Evolutionary conservation across 2,329 filamentous ascomycete species (phyloP), one percentile per base, ranked within the genome.

Genomic region (Pyricularia pennisetigena): DNA sequence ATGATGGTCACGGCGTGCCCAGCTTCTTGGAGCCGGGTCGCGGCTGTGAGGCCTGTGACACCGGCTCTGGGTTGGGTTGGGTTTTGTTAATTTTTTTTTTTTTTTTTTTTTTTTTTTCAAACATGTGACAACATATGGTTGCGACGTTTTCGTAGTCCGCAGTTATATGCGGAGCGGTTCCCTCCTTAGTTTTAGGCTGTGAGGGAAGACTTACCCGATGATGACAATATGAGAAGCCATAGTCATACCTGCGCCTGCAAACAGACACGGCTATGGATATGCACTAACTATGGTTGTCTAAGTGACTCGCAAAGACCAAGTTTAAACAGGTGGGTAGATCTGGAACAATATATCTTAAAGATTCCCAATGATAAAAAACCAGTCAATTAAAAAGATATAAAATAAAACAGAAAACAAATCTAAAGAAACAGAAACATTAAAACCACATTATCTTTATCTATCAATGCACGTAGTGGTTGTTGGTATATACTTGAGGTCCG

Each of bases 11-110:
- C 79, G 66, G 70, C 66, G 72, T 79, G 75, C 29, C 77, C 77
- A 20, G 77, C 74, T 57, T 76, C 72, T 62, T 83, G 82, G 64
- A 84, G 77, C 32, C 78, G 78, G 23, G 85, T 72, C 64, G 83
- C 84, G 61, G 77, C 76, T 69, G 80, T 82, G 23, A 86, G 77
- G 68, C 84, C 85, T 61, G 82, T 82, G 49, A 86, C 79, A 24
- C 85, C 85, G 71, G 83, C 84, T 65, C 85, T 86, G 69, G 30
- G 20, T n/a, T 35, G 32, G 14, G 9, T 24, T n/a, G 14, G 7
- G 35, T 28, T 12, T 28, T 16, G 12, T 65, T 49, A 20, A 26
- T 64, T 64, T 30, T 10, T n/a, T n/a, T n/a, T n/a, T n/a, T n/a
- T n/a, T n/a, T n/a, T n/a, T n/a, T n/a, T n/a, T n/a, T n/a, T n/a